Conservation (phyloP, 768 basidiomycete genomes). For the Lanmaoa pseudosensibilis region DNA sequence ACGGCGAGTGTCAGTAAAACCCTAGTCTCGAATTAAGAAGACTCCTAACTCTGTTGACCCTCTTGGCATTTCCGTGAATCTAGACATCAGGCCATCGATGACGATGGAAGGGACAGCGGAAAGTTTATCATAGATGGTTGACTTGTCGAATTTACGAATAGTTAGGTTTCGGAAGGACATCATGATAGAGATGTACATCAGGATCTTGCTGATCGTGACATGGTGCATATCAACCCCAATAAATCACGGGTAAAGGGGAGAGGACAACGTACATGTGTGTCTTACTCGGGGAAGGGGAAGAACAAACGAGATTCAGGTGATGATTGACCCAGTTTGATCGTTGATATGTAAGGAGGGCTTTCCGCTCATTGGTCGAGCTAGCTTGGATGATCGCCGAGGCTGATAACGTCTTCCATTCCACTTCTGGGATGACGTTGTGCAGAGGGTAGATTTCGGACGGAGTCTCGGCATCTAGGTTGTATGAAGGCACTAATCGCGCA, state of each 20-base stretch:
- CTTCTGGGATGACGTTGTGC: conserved; percentile 74
- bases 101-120: conserved; percentile 58
- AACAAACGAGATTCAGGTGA: conserved; percentile 49
- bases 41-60: conserved; percentile 59
- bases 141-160: conserved; percentile 44
- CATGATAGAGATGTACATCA: conserved; percentile 83
- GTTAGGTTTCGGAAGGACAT: conserved; percentile 60
- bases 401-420: conserved; percentile 75
- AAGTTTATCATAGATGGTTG: conserved; percentile 56
- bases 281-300: conserved; percentile 52
- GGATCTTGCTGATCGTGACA: conserved; percentile 55
- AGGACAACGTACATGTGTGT: conserved; percentile 53
- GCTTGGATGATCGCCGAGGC: conserved; percentile 55
- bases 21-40: background rate
- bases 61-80: conserved; percentile 78
- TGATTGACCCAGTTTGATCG: conserved; percentile 70
- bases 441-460: conserved; percentile 75
- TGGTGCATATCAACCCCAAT: background rate
- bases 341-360: conserved; percentile 57
- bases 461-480: conserved; percentile 61
- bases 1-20: background rate
- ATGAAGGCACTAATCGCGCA: conserved; percentile 74
- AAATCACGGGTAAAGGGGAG: background rate
- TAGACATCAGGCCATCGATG: conserved; percentile 68
- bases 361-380: conserved; percentile 45